Percentiles rank a stretch among this genome's conserved stretches.
phyloP scores from a whole-genome alignment of 2,329 filamentous ascomycete species.

The Xylariaceae sp. region DNA sequence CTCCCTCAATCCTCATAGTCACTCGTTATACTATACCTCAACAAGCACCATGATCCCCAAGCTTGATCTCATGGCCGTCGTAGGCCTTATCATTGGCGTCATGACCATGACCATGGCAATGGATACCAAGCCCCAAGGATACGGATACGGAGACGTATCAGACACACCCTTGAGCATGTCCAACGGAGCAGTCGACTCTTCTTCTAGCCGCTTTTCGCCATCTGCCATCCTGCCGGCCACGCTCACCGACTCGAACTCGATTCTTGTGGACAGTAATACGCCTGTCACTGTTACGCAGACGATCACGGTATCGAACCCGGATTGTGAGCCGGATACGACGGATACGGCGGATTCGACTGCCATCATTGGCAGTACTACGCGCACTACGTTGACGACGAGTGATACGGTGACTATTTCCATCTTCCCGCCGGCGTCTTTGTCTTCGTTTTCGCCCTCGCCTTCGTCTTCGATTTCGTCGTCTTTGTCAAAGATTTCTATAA shows the following conservation, averaged over 20 bases:
- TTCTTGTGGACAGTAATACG: conserved; percentile 8
- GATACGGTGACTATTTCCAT: conserved; percentile 8
- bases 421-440: not conserved
- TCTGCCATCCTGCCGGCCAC: conserved; percentile 5
- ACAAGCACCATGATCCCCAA: conserved; percentile 5
- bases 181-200: not conserved
- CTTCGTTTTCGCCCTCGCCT: too few relatives aligned
- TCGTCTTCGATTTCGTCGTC: too few relatives aligned
- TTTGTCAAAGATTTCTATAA: not conserved
- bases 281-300: conserved; percentile 13
- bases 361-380: conserved; percentile 4
- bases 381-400: conserved; percentile 7
- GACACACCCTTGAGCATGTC: conserved; percentile 2
- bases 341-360: too few relatives aligned
- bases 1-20: not conserved
- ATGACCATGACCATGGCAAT: not conserved
- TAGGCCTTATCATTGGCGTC: conserved; percentile 3
- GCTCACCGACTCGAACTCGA: conserved; percentile 10
- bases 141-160: conserved; percentile 13
- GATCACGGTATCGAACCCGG: conserved; percentile 2
- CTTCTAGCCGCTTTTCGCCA: not conserved
- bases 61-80: not conserved
- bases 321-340: conserved; percentile 7
- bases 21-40: not conserved
- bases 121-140: conserved; percentile 6